Evolutionary conservation across 2,329 filamentous ascomycete genomes (phyloP).

Genomic region (Cytospora chrysosperma): DNA sequence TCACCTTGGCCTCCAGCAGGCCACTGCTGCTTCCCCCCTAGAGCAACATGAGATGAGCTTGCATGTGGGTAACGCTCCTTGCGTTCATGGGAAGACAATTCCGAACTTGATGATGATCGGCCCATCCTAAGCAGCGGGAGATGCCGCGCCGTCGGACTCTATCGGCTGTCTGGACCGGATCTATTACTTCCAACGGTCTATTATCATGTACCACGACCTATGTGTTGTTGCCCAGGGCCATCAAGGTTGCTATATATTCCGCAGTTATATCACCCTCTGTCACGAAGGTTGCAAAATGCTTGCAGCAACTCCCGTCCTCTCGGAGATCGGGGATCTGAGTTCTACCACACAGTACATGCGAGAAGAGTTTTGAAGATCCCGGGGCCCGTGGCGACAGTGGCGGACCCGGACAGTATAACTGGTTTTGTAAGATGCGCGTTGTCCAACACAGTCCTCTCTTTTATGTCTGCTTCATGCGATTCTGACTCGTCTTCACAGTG

Average conservation of each 20-base stretch:
- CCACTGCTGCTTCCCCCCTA: not conserved
- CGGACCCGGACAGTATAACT: not conserved
- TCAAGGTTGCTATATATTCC: not conserved
- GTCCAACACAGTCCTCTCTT: not conserved
- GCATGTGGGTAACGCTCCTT: constrained; percentile 1
- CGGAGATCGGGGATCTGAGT: not conserved
- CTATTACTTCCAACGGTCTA: constrained; percentile 3
- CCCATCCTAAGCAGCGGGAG: constrained; percentile 10
- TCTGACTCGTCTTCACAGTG: not conserved
- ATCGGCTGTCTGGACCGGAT: constrained; percentile 16
- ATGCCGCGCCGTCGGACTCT: constrained; percentile 18
- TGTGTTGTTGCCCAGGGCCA: not conserved
- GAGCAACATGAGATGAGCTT: not conserved
- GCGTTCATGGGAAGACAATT: constrained; percentile 4
- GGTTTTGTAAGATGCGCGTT: not conserved
- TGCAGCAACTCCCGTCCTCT: not conserved
- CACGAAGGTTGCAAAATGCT: not conserved
- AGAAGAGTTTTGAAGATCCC: not conserved
- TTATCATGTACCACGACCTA: not conserved
- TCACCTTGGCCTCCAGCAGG: not conserved
- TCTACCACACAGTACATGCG: not conserved
- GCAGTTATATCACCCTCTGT: not conserved
- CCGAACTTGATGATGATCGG: not conserved
- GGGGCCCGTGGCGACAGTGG: not conserved
- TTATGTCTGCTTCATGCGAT: not conserved